Conservation (phyloP, 495 filamentous ascomycete species). For the Rhypophila decipiens region DNA sequence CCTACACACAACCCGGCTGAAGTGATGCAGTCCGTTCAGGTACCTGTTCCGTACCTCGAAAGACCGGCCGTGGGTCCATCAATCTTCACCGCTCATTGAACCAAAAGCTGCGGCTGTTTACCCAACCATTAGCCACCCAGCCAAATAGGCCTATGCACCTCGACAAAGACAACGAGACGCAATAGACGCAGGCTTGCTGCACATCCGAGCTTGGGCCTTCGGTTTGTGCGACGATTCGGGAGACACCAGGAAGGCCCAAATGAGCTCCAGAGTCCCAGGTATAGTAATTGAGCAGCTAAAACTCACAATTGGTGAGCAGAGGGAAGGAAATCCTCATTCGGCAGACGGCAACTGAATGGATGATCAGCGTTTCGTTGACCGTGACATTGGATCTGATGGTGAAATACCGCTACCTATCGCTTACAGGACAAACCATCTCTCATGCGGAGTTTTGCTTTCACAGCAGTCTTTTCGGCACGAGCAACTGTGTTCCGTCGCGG, state of each 20-base stretch:
- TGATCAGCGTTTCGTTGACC: no score
- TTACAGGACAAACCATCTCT: no score
- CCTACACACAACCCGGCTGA: neutral
- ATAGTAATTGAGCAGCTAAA: no score
- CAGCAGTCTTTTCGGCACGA: no score
- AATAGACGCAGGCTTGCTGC: slow-evolving; percentile 14
- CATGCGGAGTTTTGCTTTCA: no score
- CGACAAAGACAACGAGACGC: slow-evolving; percentile 9
- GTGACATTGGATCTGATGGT: no score
- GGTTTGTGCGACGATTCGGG: slow-evolving; percentile 1
- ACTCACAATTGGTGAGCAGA: no score
- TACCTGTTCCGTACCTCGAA: neutral
- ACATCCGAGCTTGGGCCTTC: slow-evolving; percentile 9
- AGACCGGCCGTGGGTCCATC: slow-evolving; percentile 1
- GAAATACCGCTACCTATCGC: no score
- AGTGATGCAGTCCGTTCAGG: neutral
- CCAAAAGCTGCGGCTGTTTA: slow-evolving; percentile 10
- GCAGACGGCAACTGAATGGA: no score
- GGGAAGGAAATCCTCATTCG: no score
- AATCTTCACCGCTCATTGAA: slow-evolving; percentile 18
- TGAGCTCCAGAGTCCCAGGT: no score
- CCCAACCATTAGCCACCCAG: slow-evolving; percentile 12
- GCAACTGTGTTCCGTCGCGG: no score
- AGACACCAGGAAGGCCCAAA: neutral
- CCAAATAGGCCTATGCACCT: slow-evolving; percentile 2